phyloP scores from a whole-genome alignment of 2,329 filamentous ascomycete genomes.

The Basipetospora sp. region DNA sequence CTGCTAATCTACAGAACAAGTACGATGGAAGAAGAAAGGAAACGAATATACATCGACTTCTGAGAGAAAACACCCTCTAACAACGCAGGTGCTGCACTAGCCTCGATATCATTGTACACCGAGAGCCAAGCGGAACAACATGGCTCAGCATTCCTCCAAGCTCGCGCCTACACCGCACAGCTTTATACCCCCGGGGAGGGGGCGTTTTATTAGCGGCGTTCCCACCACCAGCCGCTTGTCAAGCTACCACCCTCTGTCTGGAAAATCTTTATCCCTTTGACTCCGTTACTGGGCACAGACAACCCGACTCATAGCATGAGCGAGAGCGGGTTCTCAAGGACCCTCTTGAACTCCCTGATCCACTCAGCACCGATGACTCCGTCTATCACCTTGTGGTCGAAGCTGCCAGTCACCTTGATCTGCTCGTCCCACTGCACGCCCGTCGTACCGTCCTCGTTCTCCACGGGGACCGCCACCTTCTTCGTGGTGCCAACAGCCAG shows the following conservation, averaged over 20 bases:
- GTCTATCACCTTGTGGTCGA: slow-evolving; percentile 98
- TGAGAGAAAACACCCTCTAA: background rate
- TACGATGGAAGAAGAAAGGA: background rate
- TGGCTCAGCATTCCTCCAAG: too few relatives aligned
- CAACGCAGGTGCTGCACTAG: background rate
- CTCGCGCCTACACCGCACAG: too few relatives aligned
- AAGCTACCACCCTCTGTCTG: background rate
- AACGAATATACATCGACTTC: background rate
- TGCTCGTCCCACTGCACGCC: slow-evolving; percentile 86
- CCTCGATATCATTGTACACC: background rate
- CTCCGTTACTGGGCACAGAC: too few relatives aligned
- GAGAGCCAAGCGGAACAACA: background rate
- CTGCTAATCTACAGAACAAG: too few relatives aligned
- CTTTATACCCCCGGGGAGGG: too few relatives aligned
- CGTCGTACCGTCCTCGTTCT: slow-evolving; percentile 66
- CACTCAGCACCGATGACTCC: slow-evolving; percentile 93
- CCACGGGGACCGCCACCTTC: slow-evolving; percentile 81
- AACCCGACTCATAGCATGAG: slow-evolving; percentile 61
- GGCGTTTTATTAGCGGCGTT: too few relatives aligned
- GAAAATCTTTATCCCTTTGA: background rate
- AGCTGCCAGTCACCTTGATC: slow-evolving; percentile 86
- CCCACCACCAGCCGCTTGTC: too few relatives aligned
- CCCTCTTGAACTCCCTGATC: slow-evolving; percentile 93
- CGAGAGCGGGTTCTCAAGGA: slow-evolving; percentile 91
- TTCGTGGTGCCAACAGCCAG: slow-evolving; percentile 85